Conservation (phyloP, 2,329 filamentous ascomycete species). For the Exophiala sp. region DNA sequence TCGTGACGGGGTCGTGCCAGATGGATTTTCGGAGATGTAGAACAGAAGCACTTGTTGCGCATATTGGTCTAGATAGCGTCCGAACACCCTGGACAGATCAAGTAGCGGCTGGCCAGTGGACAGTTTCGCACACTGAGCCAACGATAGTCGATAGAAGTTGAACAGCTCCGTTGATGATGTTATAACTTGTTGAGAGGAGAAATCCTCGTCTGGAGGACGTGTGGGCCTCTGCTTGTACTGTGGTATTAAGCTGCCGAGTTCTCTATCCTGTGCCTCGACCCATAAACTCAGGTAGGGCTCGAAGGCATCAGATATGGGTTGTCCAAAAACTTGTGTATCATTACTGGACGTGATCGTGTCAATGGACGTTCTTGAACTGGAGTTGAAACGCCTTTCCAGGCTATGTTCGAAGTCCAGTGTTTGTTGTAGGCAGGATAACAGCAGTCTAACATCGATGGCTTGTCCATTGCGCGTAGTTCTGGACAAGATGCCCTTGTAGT, state of each 20-base stretch:
- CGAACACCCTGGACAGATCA: conserved; percentile 79
- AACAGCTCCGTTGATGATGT: conserved; percentile 94
- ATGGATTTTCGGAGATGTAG: conserved; percentile 60
- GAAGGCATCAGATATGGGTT: conserved; percentile 92
- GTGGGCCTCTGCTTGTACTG: conserved; percentile 82
- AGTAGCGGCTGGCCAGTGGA: conserved; percentile 85
- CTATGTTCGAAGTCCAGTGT: conserved; percentile 95
- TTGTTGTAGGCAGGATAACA: conserved; percentile 86
- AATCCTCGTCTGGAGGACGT: conserved; percentile 81
- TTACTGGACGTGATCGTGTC: conserved; percentile 82
- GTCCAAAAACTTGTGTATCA: conserved; percentile 76
- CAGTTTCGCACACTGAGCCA: conserved; percentile 93
- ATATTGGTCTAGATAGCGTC: conserved; percentile 92
- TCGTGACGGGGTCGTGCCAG: conserved; percentile 52
- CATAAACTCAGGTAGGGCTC: conserved; percentile 95
- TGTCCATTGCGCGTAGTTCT: conserved; percentile 78
- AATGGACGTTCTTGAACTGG: conserved; percentile 68
- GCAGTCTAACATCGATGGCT: conserved; percentile 81
- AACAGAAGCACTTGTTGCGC: conserved; percentile 85
- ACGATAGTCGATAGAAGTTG: conserved; percentile 88
- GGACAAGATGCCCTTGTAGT: conserved; percentile 90
- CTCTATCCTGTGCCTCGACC: conserved; percentile 93
- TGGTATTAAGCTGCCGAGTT: conserved; percentile 77
- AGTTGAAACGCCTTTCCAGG: conserved; percentile 78
- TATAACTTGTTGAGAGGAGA: conserved; percentile 83